Conservation (phyloP, 169 alveolate genomes). For the Plasmodium berghei region DNA sequence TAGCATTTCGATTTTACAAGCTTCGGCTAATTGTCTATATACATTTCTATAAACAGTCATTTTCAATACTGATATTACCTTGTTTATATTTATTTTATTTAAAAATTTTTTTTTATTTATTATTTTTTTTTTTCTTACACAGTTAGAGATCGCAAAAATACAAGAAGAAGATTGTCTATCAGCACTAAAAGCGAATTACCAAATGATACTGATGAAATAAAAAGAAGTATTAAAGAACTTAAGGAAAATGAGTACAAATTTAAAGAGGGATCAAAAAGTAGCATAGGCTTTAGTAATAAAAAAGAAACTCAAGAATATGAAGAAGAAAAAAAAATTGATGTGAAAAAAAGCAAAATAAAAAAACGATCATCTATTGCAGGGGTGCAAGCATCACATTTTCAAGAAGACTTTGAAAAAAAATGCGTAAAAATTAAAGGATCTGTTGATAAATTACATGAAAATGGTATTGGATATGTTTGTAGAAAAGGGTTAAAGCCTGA, state of each 20-base stretch:
- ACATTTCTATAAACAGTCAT: too few relatives aligned
- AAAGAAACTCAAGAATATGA: neutral
- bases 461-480: slow-evolving; percentile 88
- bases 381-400: slow-evolving; percentile 75
- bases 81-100: too few relatives aligned
- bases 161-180: slow-evolving; percentile 75
- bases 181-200: slow-evolving; percentile 48
- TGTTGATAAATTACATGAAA: slow-evolving; percentile 60
- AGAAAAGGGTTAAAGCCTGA: slow-evolving; percentile 92
- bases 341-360: slow-evolving; percentile 28
- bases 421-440: slow-evolving; percentile 75
- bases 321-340: slow-evolving; percentile 13
- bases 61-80: too few relatives aligned
- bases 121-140: slow-evolving; percentile 8
- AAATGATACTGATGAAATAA: slow-evolving; percentile 65
- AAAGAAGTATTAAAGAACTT: slow-evolving; percentile 62
- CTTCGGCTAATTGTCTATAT: too few relatives aligned
- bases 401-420: slow-evolving; percentile 76
- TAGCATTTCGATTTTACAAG: too few relatives aligned
- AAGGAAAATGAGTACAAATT: slow-evolving; percentile 58
- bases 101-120: neutral
- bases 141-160: slow-evolving; percentile 47
- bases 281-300: neutral
- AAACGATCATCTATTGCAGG: slow-evolving; percentile 75
- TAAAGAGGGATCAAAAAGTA: slow-evolving; percentile 70